Conservation (phyloP, 148 eudicot species). For the Rhododendron williamsianum region DNA sequence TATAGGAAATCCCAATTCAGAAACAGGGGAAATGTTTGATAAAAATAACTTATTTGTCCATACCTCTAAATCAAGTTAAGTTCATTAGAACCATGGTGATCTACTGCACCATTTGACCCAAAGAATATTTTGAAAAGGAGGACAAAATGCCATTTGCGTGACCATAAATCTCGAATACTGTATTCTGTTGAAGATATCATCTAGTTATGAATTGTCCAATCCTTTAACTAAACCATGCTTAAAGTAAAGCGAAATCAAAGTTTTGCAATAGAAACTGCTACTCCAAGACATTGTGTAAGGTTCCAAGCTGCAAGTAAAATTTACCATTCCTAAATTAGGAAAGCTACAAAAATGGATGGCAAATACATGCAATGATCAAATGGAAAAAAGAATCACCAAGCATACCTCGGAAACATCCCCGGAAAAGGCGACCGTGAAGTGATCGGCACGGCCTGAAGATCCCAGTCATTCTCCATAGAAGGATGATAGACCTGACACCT, state of each 20-base stretch:
- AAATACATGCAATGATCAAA: neutral
- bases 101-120: neutral
- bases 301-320: neutral
- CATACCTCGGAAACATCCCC: slow-evolving; percentile 70
- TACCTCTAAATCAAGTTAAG: neutral
- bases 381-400: neutral
- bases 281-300: neutral
- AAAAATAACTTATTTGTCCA: neutral
- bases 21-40: neutral
- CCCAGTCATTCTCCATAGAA: slow-evolving; percentile 85
- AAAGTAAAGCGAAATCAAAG: neutral
- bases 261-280: neutral
- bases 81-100: neutral
- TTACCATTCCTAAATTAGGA: neutral
- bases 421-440: slow-evolving; percentile 58
- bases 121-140: neutral
- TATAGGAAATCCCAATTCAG: neutral
- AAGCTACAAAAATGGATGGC: neutral
- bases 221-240: neutral
- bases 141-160: neutral
- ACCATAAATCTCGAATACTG: neutral
- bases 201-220: neutral
- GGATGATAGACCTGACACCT: slow-evolving; percentile 90
- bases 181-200: neutral
- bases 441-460: slow-evolving; percentile 82